These are phyloP conservation scores for Tremella fuciformis DNA, from an alignment of 768 basidiomycete genomes.

Conservation along the genomic window DNA sequence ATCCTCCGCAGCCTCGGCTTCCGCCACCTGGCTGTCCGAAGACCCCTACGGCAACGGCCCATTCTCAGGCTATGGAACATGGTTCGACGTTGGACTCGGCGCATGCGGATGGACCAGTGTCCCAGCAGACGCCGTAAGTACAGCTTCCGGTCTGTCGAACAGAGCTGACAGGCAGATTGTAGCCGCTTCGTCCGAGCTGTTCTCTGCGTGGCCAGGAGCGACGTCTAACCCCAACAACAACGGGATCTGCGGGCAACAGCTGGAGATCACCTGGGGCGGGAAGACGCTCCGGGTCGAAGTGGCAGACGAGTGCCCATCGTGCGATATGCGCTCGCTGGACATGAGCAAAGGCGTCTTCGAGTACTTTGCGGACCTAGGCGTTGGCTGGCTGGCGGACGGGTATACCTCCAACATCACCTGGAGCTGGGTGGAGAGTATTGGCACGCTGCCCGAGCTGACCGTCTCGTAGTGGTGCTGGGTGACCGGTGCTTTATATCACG, in stretches of 20 bases:
- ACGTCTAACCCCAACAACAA: conserved; percentile 44
- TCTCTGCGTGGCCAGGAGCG: conserved; percentile 41
- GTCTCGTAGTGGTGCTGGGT: conserved; percentile 1
- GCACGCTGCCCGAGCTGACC: conserved; percentile 20
- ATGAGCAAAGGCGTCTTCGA: conserved; percentile 38
- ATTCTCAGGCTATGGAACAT: conserved; percentile 44
- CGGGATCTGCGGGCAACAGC: conserved; percentile 39
- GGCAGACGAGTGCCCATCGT: conserved; percentile 40
- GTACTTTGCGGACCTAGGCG: conserved; percentile 29
- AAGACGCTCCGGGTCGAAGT: conserved; percentile 32
- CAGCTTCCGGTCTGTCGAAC: neutral
- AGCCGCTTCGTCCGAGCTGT: conserved; percentile 34
- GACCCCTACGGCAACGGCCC: conserved; percentile 38
- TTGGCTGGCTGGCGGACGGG: conserved; percentile 25
- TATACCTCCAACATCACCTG: conserved; percentile 35
- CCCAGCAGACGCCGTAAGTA: conserved; percentile 21
- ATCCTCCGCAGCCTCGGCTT: conserved; percentile 7
- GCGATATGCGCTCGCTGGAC: conserved; percentile 40
- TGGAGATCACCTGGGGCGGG: conserved; percentile 35
- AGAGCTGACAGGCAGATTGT: conserved; percentile 20
- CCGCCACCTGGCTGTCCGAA: conserved; percentile 9
- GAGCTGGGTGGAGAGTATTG: conserved; percentile 26
- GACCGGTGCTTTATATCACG: no score
- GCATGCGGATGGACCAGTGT: conserved; percentile 37
- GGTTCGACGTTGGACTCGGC: conserved; percentile 35